Percentiles rank a stretch among this genome's conserved stretches.
phyloP scores from a whole-genome alignment of 164 flowering plant genomes.

The Vitis cinerea region DNA sequence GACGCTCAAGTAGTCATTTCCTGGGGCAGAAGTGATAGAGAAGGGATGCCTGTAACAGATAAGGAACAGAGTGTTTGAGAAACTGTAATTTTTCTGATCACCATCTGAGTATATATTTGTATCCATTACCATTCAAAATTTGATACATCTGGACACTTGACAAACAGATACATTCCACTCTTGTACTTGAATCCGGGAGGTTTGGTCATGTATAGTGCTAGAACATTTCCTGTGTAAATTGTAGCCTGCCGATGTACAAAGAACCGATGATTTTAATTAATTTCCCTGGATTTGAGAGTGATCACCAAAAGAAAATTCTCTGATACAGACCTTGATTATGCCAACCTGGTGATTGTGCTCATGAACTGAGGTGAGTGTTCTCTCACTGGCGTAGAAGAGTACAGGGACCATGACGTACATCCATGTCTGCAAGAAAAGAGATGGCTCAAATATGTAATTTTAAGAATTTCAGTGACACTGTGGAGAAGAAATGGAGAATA shows the following conservation, averaged over 20 bases:
- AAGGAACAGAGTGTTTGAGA: neutral
- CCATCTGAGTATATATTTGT: neutral
- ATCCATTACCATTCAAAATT: constrained; percentile 73
- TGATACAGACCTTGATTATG: constrained; percentile 55
- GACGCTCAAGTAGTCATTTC: constrained; percentile 78
- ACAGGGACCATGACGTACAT: constrained; percentile 76
- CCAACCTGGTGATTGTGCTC: constrained; percentile 45
- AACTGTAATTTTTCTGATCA: neutral
- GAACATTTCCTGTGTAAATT: constrained; percentile 80
- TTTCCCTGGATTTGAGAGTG: neutral
- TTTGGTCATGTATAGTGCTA: constrained; percentile 79
- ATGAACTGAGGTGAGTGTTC: constrained; percentile 32
- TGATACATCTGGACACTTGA: constrained; percentile 84
- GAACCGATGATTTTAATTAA: constrained; percentile 8
- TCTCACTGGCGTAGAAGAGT: constrained; percentile 58
- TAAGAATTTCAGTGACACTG: too few species aligned
- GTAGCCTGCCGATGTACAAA: constrained; percentile 52
- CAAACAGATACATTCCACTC: constrained; percentile 95
- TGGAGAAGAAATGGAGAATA: too few species aligned
- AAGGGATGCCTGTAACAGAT: constrained; percentile 81
- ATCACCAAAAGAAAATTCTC: neutral
- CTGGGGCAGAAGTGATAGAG: constrained; percentile 97
- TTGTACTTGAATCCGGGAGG: constrained; percentile 83
- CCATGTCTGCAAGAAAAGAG: constrained; percentile 74
- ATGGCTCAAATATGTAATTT: neutral